These are phyloP conservation scores for Penicillium arizonense DNA, from an alignment of 495 filamentous ascomycete genomes.

Conservation along the genomic window DNA sequence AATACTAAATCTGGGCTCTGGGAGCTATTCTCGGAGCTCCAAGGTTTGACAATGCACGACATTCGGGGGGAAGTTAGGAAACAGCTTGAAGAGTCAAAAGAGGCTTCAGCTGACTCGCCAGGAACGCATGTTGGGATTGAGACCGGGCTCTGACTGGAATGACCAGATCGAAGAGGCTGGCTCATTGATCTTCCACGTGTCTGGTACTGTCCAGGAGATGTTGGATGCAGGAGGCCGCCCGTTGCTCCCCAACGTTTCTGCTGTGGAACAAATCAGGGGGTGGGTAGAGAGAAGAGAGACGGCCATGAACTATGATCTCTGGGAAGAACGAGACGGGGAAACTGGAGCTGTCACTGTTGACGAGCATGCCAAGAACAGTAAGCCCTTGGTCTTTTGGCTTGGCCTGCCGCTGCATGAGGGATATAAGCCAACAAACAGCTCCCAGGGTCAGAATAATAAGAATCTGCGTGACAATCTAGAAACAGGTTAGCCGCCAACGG, in stretches of 20 bases:
- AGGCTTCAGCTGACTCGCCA: constrained; percentile 11
- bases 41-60: constrained; percentile 27
- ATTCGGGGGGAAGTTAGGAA: constrained; percentile 10
- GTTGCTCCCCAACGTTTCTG: constrained; percentile 39
- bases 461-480: constrained; percentile 9
- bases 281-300: constrained; percentile 3
- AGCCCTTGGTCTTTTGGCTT: constrained; percentile 10
- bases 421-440: constrained; percentile 20
- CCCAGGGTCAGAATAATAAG: constrained; percentile 8
- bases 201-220: constrained; percentile 2
- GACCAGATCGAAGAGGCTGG: constrained; percentile 6
- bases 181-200: constrained; percentile 2
- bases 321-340: constrained; percentile 3
- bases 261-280: constrained; percentile 31
- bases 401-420: constrained; percentile 19
- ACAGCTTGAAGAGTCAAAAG: constrained; percentile 1
- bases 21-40: constrained; percentile 13
- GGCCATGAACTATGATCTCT: constrained; percentile 6
- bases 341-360: background rate
- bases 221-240: constrained; percentile 40
- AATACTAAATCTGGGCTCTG: constrained; percentile 5
- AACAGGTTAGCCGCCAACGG: constrained; percentile 24
- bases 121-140: constrained; percentile 25
- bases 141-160: constrained; percentile 10
- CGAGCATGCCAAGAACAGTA: constrained; percentile 1